Percentiles rank a stretch among this genome's conserved stretches.
These are phyloP conservation scores for Phytophthora brassicae DNA, from an alignment of 352 stramenopile genomes.

Conservation along the genomic window DNA sequence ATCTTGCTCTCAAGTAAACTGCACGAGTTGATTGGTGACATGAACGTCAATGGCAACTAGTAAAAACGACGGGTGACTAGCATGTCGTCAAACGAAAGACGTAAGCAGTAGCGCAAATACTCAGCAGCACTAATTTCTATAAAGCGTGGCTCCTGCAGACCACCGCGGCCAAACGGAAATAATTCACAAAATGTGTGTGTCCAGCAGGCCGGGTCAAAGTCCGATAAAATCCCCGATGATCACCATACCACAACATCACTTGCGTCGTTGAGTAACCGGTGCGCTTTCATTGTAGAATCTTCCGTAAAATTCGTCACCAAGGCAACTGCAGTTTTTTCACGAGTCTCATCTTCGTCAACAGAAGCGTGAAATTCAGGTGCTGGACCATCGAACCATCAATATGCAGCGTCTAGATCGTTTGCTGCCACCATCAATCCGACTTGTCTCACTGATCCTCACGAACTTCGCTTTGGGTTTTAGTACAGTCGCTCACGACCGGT, in stretches of 20 bases:
- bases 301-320: background rate
- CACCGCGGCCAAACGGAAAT: conserved; percentile 4
- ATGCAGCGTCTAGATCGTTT: background rate
- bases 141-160: background rate
- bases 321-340: conserved; percentile 1
- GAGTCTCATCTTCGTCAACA: conserved; percentile 1
- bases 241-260: conserved; percentile 6
- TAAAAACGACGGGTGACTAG: conserved; percentile 7
- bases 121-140: background rate
- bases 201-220: conserved; percentile 2
- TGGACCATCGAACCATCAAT: conserved; percentile 6
- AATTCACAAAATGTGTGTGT: too few relatives aligned
- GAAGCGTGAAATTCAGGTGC: background rate
- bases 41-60: conserved; percentile 4
- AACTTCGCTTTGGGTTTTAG: background rate
- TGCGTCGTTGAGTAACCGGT: background rate
- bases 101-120: conserved; percentile 8
- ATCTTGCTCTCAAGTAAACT: background rate
- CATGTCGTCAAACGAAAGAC: background rate
- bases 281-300: background rate
- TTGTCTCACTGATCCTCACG: too few relatives aligned
- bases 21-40: background rate
- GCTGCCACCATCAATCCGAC: too few relatives aligned
- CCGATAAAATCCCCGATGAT: conserved; percentile 5
- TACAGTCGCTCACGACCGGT: background rate